Percentiles rank a stretch among this genome's conserved stretches.
Evolutionary conservation across 2,329 filamentous ascomycete species (phyloP).

Genomic region (Sphaerulina populicola): DNA sequence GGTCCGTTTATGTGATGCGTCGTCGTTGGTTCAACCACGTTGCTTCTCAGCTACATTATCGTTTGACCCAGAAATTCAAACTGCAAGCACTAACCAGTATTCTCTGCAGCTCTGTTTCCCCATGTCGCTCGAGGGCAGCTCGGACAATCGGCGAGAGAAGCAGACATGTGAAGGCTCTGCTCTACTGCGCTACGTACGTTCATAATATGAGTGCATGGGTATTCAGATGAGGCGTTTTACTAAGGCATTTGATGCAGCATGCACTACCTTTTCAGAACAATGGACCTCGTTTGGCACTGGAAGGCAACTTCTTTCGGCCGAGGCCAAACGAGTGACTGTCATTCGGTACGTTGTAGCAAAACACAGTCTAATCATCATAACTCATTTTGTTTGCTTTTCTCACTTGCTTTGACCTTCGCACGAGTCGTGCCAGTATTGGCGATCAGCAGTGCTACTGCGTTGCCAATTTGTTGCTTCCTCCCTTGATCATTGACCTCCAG

Average conservation of each 20-base stretch:
- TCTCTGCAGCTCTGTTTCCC: not conserved
- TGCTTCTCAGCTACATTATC: not conserved
- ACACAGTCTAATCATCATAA: not conserved
- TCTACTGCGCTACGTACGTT: not conserved
- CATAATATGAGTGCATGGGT: not conserved
- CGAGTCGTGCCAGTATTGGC: not conserved
- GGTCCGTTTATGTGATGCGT: not conserved
- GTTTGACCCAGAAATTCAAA: not conserved
- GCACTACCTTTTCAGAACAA: not conserved
- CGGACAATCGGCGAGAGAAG: not conserved
- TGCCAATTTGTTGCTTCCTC: not conserved
- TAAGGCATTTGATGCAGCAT: not conserved
- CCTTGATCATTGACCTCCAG: not conserved
- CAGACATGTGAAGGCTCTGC: not conserved
- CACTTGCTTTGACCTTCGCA: not conserved
- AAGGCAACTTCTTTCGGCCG: not conserved
- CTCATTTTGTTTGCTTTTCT: not conserved
- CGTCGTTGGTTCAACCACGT: not conserved
- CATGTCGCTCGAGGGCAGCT: not conserved
- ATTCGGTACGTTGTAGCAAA: slow-evolving; percentile 9
- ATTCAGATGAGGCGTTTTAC: not conserved
- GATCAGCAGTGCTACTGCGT: slow-evolving; percentile 6
- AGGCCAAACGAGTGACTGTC: not conserved
- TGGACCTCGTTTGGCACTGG: not conserved
- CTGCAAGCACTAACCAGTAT: not conserved